Percentiles rank a stretch among this genome's conserved stretches.
Evolutionary conservation across 495 filamentous ascomycete genomes (phyloP).

Genomic region (Tricharina praecox): DNA sequence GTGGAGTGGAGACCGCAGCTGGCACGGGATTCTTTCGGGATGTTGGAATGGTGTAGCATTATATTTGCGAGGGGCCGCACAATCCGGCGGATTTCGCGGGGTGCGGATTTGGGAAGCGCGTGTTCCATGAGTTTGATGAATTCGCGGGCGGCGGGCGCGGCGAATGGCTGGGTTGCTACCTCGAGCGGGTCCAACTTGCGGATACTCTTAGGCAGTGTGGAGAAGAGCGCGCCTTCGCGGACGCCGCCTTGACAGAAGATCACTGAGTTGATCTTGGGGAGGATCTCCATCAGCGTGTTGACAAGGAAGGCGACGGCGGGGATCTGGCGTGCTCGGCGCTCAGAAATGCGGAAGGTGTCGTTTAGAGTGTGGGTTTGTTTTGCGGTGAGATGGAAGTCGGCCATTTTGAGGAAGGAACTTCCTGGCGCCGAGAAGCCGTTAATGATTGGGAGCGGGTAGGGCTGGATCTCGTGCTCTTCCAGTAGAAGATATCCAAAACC

Average conservation of each 20-base stretch:
- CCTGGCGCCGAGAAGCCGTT: slow-evolving; percentile 57
- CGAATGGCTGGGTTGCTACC: slow-evolving; percentile 39
- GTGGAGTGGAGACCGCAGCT: slow-evolving; percentile 56
- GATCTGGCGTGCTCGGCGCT: slow-evolving; percentile 61
- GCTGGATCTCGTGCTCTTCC: slow-evolving; percentile 44
- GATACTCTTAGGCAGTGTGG: slow-evolving; percentile 40
- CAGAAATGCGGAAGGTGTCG: slow-evolving; percentile 67
- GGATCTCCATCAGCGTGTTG: slow-evolving; percentile 46
- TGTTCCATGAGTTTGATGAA: slow-evolving; percentile 32
- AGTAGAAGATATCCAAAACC: slow-evolving; percentile 81
- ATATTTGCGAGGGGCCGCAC: slow-evolving; percentile 38
- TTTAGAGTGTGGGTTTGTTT: slow-evolving; percentile 30
- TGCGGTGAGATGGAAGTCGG: slow-evolving; percentile 39
- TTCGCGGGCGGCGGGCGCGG: slow-evolving; percentile 29
- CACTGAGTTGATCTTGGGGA: slow-evolving; percentile 54
- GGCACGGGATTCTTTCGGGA: slow-evolving; percentile 39
- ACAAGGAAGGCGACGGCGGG: slow-evolving; percentile 70
- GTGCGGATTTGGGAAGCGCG: slow-evolving; percentile 30
- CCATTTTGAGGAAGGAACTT: slow-evolving; percentile 43
- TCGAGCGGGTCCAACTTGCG: slow-evolving; percentile 49
- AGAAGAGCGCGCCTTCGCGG: slow-evolving; percentile 62
- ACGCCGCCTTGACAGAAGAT: slow-evolving; percentile 75
- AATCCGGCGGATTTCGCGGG: slow-evolving; percentile 30
- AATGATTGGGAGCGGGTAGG: slow-evolving; percentile 73
- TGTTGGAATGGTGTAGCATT: slow-evolving; percentile 35